phyloP scores from a whole-genome alignment of 805 yeast species.

The Candida caryicola region DNA sequence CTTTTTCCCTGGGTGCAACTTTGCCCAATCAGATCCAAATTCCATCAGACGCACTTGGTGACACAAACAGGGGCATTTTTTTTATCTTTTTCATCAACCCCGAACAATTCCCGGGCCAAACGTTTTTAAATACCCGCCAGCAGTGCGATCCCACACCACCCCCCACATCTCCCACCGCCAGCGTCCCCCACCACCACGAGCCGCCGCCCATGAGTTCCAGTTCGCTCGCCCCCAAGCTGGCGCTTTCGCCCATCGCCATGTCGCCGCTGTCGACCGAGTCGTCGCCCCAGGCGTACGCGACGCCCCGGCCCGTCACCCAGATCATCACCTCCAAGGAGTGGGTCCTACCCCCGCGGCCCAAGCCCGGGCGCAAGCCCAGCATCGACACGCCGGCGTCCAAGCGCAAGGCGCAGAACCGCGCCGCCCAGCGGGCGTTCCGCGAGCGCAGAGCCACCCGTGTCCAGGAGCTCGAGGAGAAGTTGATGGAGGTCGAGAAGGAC shows the following conservation, averaged over 20 bases:
- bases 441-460: conserved; percentile 83
- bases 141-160: not conserved
- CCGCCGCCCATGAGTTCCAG: not conserved
- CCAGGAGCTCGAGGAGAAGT: conserved; percentile 69
- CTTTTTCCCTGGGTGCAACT: no score
- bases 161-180: not conserved
- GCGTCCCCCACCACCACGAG: conserved; percentile 6
- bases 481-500: conserved; percentile 65
- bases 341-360: conserved; percentile 61
- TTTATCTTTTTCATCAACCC: conserved; percentile 13
- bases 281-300: not conserved
- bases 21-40: no score
- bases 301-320: conserved; percentile 28
- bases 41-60: not conserved
- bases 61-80: conserved; percentile 8
- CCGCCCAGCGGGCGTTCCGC: conserved; percentile 90
- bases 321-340: conserved; percentile 59
- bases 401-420: conserved; percentile 86
- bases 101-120: not conserved
- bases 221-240: conserved; percentile 12
- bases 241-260: conserved; percentile 13
- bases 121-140: not conserved
- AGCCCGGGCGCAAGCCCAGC: conserved; percentile 60
- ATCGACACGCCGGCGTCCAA: conserved; percentile 80
- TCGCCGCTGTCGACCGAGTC: not conserved